Evolutionary conservation across 768 basidiomycete species (phyloP).

Genomic region (Cyathus striatus): DNA sequence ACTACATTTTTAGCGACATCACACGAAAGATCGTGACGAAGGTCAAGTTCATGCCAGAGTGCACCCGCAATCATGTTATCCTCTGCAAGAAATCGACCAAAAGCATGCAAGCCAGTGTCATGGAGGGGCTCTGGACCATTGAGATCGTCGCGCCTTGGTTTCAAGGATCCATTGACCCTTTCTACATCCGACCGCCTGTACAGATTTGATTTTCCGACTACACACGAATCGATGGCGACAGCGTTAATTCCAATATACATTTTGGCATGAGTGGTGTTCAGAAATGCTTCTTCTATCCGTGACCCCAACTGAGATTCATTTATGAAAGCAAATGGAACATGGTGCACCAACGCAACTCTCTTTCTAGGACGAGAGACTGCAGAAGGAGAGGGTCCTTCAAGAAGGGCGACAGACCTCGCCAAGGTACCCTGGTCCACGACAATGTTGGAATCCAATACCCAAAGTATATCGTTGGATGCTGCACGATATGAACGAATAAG

Average conservation of each 20-base stretch:
- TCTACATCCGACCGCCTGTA: constrained; percentile 89
- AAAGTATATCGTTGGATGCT: constrained; percentile 86
- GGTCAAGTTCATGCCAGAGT: constrained; percentile 89
- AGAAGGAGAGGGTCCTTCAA: constrained; percentile 40
- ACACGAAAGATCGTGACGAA: constrained; percentile 85
- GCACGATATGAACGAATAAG: constrained; percentile 77
- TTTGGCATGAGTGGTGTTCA: constrained; percentile 97
- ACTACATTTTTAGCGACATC: constrained; percentile 89
- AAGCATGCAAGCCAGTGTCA: constrained; percentile 64
- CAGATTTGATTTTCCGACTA: constrained; percentile 94
- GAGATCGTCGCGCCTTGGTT: constrained; percentile 23
- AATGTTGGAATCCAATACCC: constrained; percentile 97
- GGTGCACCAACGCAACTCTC: constrained; percentile 85
- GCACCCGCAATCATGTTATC: constrained; percentile 96
- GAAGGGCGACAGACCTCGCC: constrained; percentile 77
- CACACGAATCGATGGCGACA: constrained; percentile 86
- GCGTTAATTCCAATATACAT: constrained; percentile 96
- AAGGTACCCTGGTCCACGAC: constrained; percentile 74
- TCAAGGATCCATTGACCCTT: constrained; percentile 61
- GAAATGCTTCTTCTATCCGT: constrained; percentile 85
- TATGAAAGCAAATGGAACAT: constrained; percentile 85
- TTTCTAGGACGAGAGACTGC: constrained; percentile 18
- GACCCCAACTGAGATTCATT: constrained; percentile 72
- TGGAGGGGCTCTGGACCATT: background rate
- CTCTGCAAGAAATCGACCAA: constrained; percentile 89